Base-by-base conservation (phyloP, 176 grass and related monocot genomes). In the Alopecurus myosuroides region DNA sequence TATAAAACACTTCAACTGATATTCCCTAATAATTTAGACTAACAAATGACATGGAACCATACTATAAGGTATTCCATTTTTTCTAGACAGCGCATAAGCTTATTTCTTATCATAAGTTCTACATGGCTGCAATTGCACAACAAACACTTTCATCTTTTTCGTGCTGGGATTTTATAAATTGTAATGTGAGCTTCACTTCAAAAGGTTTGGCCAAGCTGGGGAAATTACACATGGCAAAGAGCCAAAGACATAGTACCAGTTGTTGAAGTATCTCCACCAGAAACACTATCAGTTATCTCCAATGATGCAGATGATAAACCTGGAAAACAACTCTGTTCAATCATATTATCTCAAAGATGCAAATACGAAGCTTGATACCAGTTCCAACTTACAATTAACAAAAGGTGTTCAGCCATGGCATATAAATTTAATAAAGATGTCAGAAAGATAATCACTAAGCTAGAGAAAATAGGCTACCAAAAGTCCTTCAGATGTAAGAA, bases 271-370 rank as follows among this genome's bases (percentile, higher is more conserved):
- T 83, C 73, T 30, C 58, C 80, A 83, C 51, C 85, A 81, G 89
- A 28, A 72, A 56, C 34, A 11, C 57, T n/a, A 84, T 90, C 84
- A 84, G 84, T 91, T 56, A 96, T 92, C 78, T 98, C 97, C 77
- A 98, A 84, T 41, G 97, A 96, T 15, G 91, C 93, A 45, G 93
- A 95, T 25, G 93, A 98, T 55, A 98, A 88, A 85, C 93, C 93
- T 98, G 82, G n/a, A 83, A 31, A 88, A 80, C 19, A 87, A 80
- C 0, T 83, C 19, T 42, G 66, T 80, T 63, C 79, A 82, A 77
- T 88, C 31, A 87, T 60, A 82, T 66, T 53, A 17, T 72, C 30
- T 74, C 41, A 68, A 72, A 69, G n/a, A 90, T n/a, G 23, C 13
- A 81, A 84, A 66, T 42, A 72, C 39, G 0, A 76, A 86, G n/a